phyloP scores from a whole-genome alignment of 176 grass and related monocot species.

The Phoenix dactylifera region DNA sequence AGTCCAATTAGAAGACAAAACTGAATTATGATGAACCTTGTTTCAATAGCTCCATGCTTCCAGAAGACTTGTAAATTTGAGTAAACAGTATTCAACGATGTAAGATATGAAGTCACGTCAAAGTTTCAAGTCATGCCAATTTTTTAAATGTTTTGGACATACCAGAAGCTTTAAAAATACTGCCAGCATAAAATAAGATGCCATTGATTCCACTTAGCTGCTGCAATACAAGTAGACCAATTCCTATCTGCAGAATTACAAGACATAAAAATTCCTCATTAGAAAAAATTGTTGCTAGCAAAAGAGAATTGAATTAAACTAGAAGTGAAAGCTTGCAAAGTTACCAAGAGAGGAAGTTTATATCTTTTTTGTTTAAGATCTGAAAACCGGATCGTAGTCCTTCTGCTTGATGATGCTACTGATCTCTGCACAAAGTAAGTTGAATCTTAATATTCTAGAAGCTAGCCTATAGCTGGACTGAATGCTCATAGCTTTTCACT shows the following conservation, averaged over 20 bases:
- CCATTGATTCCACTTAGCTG: slow-evolving; percentile 89
- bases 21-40: too few species aligned
- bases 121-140: too few species aligned
- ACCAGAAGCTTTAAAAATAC: slow-evolving; percentile 89
- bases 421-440: slow-evolving; percentile 48
- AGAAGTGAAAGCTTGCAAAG: too few species aligned
- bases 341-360: slow-evolving; percentile 60
- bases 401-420: slow-evolving; percentile 61
- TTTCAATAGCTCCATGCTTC: too few species aligned
- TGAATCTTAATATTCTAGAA: background rate
- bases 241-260: slow-evolving; percentile 48
- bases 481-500: too few species aligned
- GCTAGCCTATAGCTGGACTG: too few species aligned
- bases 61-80: too few species aligned
- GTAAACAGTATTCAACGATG: too few species aligned
- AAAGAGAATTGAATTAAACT: background rate
- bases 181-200: slow-evolving; percentile 84
- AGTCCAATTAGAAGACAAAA: too few species aligned
- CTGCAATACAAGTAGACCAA: slow-evolving; percentile 88
- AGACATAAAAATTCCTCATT: background rate
- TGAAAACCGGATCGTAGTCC: slow-evolving; percentile 67
- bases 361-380: slow-evolving; percentile 91
- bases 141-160: slow-evolving; percentile 4
- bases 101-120: too few species aligned
- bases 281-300: slow-evolving; percentile 1